Percentiles rank a stretch among this genome's conserved stretches.
Conservation (phyloP, 1,284 basidiomycete genomes). For the Phlebopus sp. region DNA sequence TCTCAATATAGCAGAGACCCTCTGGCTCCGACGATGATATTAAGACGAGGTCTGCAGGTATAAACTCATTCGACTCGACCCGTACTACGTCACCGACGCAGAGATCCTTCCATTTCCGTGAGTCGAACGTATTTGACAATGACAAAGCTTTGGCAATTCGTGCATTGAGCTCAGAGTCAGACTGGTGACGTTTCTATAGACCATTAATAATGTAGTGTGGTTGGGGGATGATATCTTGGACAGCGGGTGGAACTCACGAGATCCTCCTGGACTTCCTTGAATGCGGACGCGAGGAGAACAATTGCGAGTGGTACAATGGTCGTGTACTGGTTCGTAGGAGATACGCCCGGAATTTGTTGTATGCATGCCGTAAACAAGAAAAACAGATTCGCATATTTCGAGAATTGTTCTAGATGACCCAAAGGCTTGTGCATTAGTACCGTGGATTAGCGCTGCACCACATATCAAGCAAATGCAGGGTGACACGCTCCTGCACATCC, state of each 20-base stretch:
- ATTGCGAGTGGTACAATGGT: slow-evolving; percentile 91
- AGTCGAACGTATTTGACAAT: slow-evolving; percentile 63
- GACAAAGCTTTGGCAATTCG: slow-evolving; percentile 78
- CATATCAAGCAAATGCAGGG: too few species aligned
- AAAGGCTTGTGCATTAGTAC: slow-evolving; percentile 13
- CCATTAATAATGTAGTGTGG: background rate
- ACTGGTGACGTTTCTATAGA: slow-evolving; percentile 89
- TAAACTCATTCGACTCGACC: slow-evolving; percentile 90
- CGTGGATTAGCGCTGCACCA: too few species aligned
- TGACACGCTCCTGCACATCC: too few species aligned
- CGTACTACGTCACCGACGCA: slow-evolving; percentile 91
- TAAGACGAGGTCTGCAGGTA: slow-evolving; percentile 92
- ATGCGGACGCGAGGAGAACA: slow-evolving; percentile 92
- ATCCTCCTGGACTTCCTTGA: slow-evolving; percentile 97
- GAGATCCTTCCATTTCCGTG: slow-evolving; percentile 87
- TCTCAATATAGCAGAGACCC: slow-evolving; percentile 96
- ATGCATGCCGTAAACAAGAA: slow-evolving; percentile 99
- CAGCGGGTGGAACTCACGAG: slow-evolving; percentile 47
- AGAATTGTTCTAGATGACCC: slow-evolving; percentile 81
- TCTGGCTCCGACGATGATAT: slow-evolving; percentile 93
- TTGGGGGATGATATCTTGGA: background rate
- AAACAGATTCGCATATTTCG: slow-evolving; percentile 98
- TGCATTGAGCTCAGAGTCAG: slow-evolving; percentile 90
- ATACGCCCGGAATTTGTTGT: slow-evolving; percentile 97
- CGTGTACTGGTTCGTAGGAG: slow-evolving; percentile 93